A percentile compares a stretch with the other conserved stretches of the same genome.
Evolutionary conservation across 108 stramenopile species (phyloP).

Genomic region (Bacterosira constricta): DNA sequence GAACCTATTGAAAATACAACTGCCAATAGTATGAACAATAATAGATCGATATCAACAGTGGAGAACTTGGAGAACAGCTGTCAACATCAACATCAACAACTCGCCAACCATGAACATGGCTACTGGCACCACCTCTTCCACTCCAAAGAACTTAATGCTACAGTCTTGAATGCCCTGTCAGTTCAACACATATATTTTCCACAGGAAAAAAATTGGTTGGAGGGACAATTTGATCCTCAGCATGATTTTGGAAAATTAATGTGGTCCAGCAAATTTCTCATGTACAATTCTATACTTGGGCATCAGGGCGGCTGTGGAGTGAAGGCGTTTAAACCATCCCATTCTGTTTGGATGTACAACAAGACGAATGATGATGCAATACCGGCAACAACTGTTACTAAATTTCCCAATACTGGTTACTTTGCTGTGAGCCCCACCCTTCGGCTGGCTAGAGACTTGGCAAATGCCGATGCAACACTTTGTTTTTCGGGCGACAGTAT

Average conservation of each 20-base stretch:
- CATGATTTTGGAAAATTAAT: conserved; percentile 2
- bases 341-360: conserved; percentile 10
- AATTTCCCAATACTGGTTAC: conserved; percentile 1
- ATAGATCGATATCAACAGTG: neutral
- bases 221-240: neutral
- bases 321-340: conserved; percentile 15
- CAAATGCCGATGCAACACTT: conserved; percentile 17
- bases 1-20: neutral
- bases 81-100: neutral
- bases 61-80: neutral
- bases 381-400: neutral
- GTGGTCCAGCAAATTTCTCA: neutral
- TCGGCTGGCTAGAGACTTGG: conserved; percentile 5
- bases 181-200: conserved; percentile 6
- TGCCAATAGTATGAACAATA: neutral
- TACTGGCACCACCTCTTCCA: neutral
- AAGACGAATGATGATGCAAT: neutral
- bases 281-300: conserved; percentile 19
- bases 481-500: conserved; percentile 23
- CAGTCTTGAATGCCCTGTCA: neutral
- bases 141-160: neutral
- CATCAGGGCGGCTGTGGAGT: conserved; percentile 27
- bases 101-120: conserved; percentile 7
- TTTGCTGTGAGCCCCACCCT: conserved; percentile 4
- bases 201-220: conserved; percentile 6